These are phyloP conservation scores for Cladosporium sphaerospermum DNA, from an alignment of 2,329 filamentous ascomycete species.

Conservation along the genomic window DNA sequence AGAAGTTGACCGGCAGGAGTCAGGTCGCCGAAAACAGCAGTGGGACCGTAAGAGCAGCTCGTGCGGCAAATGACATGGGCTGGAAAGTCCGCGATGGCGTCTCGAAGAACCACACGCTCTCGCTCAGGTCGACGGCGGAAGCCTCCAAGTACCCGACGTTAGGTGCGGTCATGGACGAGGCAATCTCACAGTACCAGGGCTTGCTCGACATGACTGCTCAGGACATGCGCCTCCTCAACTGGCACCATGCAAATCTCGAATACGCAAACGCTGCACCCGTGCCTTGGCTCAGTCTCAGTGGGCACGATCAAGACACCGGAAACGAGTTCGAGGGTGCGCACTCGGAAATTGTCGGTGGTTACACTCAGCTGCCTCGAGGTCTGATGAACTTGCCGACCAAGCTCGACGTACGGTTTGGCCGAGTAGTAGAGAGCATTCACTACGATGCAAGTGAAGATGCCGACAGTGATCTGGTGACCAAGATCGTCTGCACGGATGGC, in stretches of 20 bases:
- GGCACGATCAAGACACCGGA: slow-evolving; percentile 95
- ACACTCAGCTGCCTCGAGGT: slow-evolving; percentile 86
- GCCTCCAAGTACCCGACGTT: slow-evolving; percentile 63
- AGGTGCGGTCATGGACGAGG: slow-evolving; percentile 85
- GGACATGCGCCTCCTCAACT: slow-evolving; percentile 87
- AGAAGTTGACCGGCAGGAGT: slow-evolving; percentile 63
- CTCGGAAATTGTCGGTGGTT: slow-evolving; percentile 87
- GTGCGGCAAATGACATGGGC: slow-evolving; percentile 73
- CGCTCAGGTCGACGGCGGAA: slow-evolving; percentile 62
- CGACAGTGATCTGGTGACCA: slow-evolving; percentile 43
- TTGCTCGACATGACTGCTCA: slow-evolving; percentile 77
- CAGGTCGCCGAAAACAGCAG: slow-evolving; percentile 65
- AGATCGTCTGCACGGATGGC: slow-evolving; percentile 72
- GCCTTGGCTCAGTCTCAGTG: slow-evolving; percentile 75
- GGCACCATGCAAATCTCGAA: slow-evolving; percentile 97
- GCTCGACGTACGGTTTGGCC: slow-evolving; percentile 69
- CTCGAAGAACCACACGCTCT: slow-evolving; percentile 49
- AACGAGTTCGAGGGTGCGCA: slow-evolving; percentile 97
- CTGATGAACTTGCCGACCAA: slow-evolving; percentile 69
- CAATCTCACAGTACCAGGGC: slow-evolving; percentile 78
- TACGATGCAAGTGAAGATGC: slow-evolving; percentile 35
- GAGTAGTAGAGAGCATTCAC: slow-evolving; percentile 67
- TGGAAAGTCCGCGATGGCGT: slow-evolving; percentile 66
- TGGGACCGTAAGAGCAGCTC: slow-evolving; percentile 64
- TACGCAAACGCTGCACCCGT: slow-evolving; percentile 94